Percentiles rank a stretch among this genome's conserved stretches.
Evolutionary conservation across 2,329 filamentous ascomycete species (phyloP).

Genomic region (Fusarium nisikadoi): DNA sequence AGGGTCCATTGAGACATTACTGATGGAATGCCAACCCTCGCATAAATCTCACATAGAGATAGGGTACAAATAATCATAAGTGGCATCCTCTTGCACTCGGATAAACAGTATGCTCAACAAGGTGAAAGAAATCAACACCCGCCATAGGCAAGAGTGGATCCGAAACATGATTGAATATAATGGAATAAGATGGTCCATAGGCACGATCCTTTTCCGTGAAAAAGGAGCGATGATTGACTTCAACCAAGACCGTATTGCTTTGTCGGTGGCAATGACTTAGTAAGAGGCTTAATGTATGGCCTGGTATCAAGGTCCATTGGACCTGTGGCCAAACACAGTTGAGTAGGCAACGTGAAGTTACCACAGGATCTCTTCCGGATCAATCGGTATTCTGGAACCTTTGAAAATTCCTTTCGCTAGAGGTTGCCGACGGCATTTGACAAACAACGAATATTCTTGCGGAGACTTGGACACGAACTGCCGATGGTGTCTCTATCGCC

Average conservation of each 20-base stretch:
- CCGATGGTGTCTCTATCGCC: neutral
- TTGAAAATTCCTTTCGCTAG: neutral
- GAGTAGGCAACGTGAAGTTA: conserved; percentile 24
- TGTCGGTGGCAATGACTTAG: neutral
- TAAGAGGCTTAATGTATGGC: neutral
- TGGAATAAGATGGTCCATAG: neutral
- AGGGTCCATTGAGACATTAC: conserved; percentile 6
- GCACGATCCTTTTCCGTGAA: too few species aligned
- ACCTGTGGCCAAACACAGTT: conserved; percentile 7
- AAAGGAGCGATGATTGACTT: conserved; percentile 3
- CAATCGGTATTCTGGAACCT: neutral
- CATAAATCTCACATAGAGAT: too few species aligned
- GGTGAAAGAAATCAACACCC: neutral
- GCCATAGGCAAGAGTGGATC: neutral
- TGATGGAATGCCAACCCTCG: neutral
- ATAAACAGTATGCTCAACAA: neutral
- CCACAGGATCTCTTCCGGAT: conserved; percentile 14
- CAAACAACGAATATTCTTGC: conserved; percentile 3
- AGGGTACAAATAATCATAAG: too few species aligned
- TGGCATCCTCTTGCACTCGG: too few species aligned
- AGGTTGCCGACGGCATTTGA: neutral
- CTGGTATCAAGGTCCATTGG: conserved; percentile 4
- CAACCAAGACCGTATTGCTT: conserved; percentile 2
- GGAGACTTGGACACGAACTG: conserved; percentile 15
- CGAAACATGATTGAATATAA: neutral